phyloP scores from a whole-genome alignment of 1,139 yeast species.

The Tardiomyces digboiensis region DNA sequence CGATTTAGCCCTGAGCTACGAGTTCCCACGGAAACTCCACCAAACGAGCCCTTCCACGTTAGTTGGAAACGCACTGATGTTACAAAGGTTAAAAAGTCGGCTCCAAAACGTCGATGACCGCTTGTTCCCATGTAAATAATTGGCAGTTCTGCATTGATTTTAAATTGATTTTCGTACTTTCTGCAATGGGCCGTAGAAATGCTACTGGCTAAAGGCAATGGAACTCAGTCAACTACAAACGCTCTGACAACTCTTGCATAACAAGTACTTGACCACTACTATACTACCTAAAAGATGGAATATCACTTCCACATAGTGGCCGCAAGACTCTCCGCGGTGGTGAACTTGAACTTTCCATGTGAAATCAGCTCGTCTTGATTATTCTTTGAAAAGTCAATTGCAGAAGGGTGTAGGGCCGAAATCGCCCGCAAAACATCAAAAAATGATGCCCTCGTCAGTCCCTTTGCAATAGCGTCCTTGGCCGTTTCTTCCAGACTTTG shows the following conservation, averaged over 20 bases:
- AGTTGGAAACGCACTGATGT: conserved; percentile 35
- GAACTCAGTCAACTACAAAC: no score
- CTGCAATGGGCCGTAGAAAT: no score
- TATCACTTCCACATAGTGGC: no score
- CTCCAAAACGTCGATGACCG: not conserved
- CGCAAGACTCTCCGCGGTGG: no score
- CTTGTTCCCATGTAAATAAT: not conserved
- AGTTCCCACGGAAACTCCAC: conserved; percentile 89
- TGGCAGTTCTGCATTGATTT: not conserved
- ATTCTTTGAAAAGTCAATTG: not conserved
- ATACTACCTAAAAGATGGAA: no score
- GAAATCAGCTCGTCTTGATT: not conserved
- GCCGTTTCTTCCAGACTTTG: not conserved
- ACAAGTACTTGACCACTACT: no score
- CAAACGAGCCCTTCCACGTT: conserved; percentile 72
- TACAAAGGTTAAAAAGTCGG: not conserved
- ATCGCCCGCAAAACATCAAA: not conserved
- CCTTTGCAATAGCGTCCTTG: not conserved
- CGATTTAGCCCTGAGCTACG: conserved; percentile 48
- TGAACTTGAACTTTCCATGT: not conserved
- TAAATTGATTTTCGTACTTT: no score
- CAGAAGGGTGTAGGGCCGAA: not conserved
- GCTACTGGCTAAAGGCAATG: no score
- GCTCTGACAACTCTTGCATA: no score
- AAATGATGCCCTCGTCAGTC: not conserved